Conservation (phyloP, 352 stramenopile species). For the Phytophthora tubulina region DNA sequence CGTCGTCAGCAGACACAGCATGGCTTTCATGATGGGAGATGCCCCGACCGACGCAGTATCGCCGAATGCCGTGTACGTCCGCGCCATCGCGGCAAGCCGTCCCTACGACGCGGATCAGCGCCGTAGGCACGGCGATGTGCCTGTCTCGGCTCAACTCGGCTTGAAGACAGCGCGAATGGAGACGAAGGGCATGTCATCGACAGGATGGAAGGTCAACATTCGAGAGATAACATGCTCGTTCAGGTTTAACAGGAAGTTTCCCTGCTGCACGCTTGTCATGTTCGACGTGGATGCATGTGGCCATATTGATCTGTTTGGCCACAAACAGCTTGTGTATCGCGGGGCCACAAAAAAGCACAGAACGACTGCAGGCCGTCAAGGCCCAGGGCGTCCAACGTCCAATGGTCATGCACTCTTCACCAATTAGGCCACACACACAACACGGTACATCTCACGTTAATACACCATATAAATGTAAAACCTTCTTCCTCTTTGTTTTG, state of each 20-base stretch:
- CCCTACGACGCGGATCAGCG: not conserved
- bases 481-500: no score
- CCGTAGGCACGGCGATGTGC: conserved; percentile 5
- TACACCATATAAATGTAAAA: not conserved
- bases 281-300: not conserved
- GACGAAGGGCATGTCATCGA: not conserved
- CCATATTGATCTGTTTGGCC: conserved; percentile 9
- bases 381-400: not conserved
- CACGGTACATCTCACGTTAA: not conserved
- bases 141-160: not conserved
- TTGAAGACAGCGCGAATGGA: conserved; percentile 4
- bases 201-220: not conserved
- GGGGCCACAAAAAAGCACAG: not conserved
- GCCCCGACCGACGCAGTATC: not conserved
- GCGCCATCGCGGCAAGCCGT: not conserved
- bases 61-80: not conserved
- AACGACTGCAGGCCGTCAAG: not conserved
- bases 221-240: conserved; percentile 2
- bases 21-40: conserved; percentile 6
- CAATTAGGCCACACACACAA: not conserved
- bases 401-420: not conserved
- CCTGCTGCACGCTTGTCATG: not conserved
- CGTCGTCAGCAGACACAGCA: not conserved
- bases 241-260: conserved; percentile 1
- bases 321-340: conserved; percentile 6